Evolutionary conservation across 106 monocot genomes (phyloP).

Genomic region (Platanthera guangdongensis): DNA sequence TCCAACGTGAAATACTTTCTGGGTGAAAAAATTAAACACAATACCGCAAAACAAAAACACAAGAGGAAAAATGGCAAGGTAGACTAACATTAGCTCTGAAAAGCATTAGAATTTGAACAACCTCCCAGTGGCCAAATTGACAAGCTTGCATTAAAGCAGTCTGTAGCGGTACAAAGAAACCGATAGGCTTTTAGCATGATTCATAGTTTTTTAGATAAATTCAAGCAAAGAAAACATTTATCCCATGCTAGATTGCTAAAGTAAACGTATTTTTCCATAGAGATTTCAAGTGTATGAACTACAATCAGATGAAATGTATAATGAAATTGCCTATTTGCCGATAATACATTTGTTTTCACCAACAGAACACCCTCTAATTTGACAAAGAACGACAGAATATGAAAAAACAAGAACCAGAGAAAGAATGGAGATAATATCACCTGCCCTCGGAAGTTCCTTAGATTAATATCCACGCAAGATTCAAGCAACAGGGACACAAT

Average conservation of each 20-base stretch:
- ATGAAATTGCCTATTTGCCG: too few relatives aligned
- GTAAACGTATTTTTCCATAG: not conserved
- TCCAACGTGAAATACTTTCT: slow-evolving; percentile 7
- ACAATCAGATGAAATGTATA: too few relatives aligned
- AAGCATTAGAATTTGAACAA: slow-evolving; percentile 92
- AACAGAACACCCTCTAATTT: too few relatives aligned
- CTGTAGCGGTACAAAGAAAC: slow-evolving; percentile 23
- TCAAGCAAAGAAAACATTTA: not conserved
- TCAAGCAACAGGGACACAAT: slow-evolving; percentile 51
- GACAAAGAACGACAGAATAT: not conserved
- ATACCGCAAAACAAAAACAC: not conserved
- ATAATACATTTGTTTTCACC: too few relatives aligned
- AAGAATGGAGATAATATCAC: slow-evolving; percentile 14
- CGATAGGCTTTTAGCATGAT: not conserved
- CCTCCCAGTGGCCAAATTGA: slow-evolving; percentile 98
- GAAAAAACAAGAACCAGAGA: not conserved
- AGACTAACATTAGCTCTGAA: slow-evolving; percentile 73
- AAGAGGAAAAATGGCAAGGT: not conserved
- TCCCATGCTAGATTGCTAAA: not conserved
- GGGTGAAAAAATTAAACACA: not conserved
- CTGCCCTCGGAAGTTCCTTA: slow-evolving; percentile 56
- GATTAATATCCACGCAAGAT: slow-evolving; percentile 57
- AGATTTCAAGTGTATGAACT: not conserved
- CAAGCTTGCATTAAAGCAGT: slow-evolving; percentile 99
- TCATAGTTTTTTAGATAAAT: not conserved